Evolutionary conservation across 345 rosid species (phyloP).

Genomic region (Hypericum perforatum): DNA sequence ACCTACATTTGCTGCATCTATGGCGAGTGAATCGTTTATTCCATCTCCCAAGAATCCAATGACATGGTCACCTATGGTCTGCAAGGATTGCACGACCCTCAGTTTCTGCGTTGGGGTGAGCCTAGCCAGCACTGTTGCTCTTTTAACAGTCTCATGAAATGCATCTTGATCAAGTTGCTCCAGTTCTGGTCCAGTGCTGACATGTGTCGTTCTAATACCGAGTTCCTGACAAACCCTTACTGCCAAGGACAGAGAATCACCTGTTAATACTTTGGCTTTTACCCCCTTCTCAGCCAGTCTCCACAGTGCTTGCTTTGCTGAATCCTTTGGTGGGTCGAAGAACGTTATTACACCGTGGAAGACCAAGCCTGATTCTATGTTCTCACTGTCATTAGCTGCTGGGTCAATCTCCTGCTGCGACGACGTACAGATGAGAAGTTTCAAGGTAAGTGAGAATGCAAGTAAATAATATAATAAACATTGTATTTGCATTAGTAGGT

Average conservation of each 20-base stretch:
- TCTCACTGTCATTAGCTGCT: conserved; percentile 18
- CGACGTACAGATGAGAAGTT: neutral
- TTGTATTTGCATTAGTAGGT: neutral
- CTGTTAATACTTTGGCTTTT: conserved; percentile 57
- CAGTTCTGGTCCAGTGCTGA: conserved; percentile 62
- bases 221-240: conserved; percentile 57
- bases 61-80: conserved; percentile 39
- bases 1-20: conserved; percentile 57
- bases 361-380: conserved; percentile 46
- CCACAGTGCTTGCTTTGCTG: conserved; percentile 72
- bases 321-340: conserved; percentile 67
- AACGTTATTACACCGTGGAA: conserved; percentile 54
- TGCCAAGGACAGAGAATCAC: conserved; percentile 54
- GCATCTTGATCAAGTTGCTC: conserved; percentile 46
- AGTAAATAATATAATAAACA: too few relatives aligned
- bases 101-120: conserved; percentile 61
- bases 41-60: conserved; percentile 68
- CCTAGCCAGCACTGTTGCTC: conserved; percentile 53
- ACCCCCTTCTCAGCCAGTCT: conserved; percentile 63
- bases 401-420: conserved; percentile 25
- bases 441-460: too few relatives aligned
- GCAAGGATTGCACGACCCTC: conserved; percentile 55
- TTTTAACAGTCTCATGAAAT: conserved; percentile 50
- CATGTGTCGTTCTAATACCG: conserved; percentile 53
- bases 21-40: conserved; percentile 52